A percentile compares a stretch with the other conserved stretches of the same genome.
phyloP scores from a whole-genome alignment of 768 basidiomycete genomes.

The Boletus pseudopeckii region DNA sequence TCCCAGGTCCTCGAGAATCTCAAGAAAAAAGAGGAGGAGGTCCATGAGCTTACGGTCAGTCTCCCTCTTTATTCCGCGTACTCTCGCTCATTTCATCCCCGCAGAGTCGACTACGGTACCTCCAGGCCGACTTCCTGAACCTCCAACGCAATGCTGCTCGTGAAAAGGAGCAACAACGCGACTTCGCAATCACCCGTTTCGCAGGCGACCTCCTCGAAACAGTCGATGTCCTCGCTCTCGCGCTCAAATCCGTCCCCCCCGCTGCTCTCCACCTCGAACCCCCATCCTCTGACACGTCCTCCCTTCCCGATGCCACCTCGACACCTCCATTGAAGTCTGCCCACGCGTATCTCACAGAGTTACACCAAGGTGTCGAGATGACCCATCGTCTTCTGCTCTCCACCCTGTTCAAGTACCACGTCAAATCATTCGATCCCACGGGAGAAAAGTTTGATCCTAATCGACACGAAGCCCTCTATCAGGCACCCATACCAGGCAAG shows the following conservation, averaged over 20 bases:
- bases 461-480: conserved; percentile 91
- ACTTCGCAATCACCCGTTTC: conserved; percentile 91
- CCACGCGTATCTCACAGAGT: conserved; percentile 57
- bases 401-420: conserved; percentile 87
- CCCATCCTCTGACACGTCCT: conserved; percentile 22
- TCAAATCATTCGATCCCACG: conserved; percentile 87
- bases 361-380: conserved; percentile 86
- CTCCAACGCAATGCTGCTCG: conserved; percentile 86
- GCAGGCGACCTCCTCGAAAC: conserved; percentile 87
- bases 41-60: conserved; percentile 81
- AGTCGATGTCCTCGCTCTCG: conserved; percentile 84
- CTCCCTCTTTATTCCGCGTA: background rate
- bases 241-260: conserved; percentile 73
- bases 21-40: conserved; percentile 77
- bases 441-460: conserved; percentile 97
- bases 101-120: conserved; percentile 85
- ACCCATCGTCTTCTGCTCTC: conserved; percentile 88
- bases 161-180: conserved; percentile 89
- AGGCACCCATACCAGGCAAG: conserved; percentile 86
- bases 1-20: conserved; percentile 49
- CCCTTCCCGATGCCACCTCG: conserved; percentile 32
- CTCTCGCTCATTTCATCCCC: conserved; percentile 5
- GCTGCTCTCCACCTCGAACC: conserved; percentile 38
- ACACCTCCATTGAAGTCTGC: conserved; percentile 46
- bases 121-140: conserved; percentile 95